These are phyloP conservation scores for Ogataea henricii DNA, from an alignment of 805 yeast genomes.

Conservation along the genomic window DNA sequence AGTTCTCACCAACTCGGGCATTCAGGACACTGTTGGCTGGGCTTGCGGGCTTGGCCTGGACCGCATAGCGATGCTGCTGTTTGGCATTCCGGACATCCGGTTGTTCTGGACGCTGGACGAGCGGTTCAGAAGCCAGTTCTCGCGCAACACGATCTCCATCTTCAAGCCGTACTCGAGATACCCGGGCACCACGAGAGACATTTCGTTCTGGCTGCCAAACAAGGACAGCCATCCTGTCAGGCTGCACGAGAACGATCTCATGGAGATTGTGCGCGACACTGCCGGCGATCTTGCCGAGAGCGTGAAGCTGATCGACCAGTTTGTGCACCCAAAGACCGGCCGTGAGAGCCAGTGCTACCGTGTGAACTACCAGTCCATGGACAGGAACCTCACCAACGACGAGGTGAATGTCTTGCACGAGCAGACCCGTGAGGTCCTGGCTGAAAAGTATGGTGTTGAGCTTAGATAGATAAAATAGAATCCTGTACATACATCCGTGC, in stretches of 20 bases:
- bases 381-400: slow-evolving; percentile 80
- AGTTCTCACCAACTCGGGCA: slow-evolving; percentile 73
- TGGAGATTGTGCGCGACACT: slow-evolving; percentile 83
- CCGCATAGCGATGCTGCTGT: slow-evolving; percentile 91
- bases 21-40: slow-evolving; percentile 80
- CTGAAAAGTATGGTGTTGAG: slow-evolving; percentile 53
- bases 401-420: slow-evolving; percentile 80
- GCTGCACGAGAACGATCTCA: slow-evolving; percentile 85
- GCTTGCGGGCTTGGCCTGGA: slow-evolving; percentile 97
- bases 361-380: slow-evolving; percentile 94
- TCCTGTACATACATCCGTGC: slow-evolving; percentile 1
- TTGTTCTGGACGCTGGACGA: slow-evolving; percentile 87
- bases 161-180: slow-evolving; percentile 89
- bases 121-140: slow-evolving; percentile 75
- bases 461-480: slow-evolving; percentile 42
- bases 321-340: slow-evolving; percentile 80
- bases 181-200: slow-evolving; percentile 84
- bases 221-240: slow-evolving; percentile 22
- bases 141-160: slow-evolving; percentile 59
- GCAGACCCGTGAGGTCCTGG: slow-evolving; percentile 59
- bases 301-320: slow-evolving; percentile 78
- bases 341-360: slow-evolving; percentile 83
- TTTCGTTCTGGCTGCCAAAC: slow-evolving; percentile 85
- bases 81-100: slow-evolving; percentile 94
- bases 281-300: slow-evolving; percentile 91